Conservation (phyloP, 345 rosid genomes). For the Populus pruinosa region DNA sequence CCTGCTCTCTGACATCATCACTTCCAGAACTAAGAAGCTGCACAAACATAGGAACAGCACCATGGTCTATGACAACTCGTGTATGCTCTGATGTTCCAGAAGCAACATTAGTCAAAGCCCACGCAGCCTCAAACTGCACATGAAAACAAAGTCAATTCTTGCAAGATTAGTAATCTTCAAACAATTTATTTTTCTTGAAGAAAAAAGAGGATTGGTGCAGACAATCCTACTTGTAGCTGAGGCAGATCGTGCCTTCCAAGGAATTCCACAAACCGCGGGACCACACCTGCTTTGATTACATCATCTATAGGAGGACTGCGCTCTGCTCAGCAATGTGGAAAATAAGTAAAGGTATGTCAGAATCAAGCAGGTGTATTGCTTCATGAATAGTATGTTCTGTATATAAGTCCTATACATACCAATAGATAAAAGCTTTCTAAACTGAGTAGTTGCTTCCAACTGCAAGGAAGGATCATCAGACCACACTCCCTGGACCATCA, state of each 20-base stretch:
- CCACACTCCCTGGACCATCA: constrained; percentile 27
- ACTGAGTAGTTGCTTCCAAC: constrained; percentile 28
- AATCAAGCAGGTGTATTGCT: not conserved
- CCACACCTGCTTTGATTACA: constrained; percentile 38
- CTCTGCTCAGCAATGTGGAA: constrained; percentile 20
- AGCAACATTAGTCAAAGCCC: constrained; percentile 35
- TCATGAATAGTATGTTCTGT: not conserved
- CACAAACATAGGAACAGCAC: constrained; percentile 36
- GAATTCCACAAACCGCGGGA: constrained; percentile 41
- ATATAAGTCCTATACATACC: constrained; percentile 4
- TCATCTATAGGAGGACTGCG: constrained; percentile 44
- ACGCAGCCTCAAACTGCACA: constrained; percentile 36
- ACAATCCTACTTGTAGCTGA: constrained; percentile 26
- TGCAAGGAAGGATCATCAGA: constrained; percentile 24
- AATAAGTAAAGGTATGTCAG: not conserved
- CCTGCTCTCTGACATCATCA: constrained; percentile 41
- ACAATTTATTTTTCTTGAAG: not conserved
- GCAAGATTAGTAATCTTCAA: not conserved
- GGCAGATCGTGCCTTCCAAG: constrained; percentile 33
- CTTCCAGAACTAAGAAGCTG: constrained; percentile 29
- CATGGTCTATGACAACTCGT: constrained; percentile 30
- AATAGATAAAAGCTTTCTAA: constrained; percentile 29
- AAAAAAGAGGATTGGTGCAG: not conserved
- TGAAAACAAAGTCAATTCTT: constrained; percentile 6
- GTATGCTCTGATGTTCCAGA: constrained; percentile 39